These are phyloP conservation scores for Neoscytalidium dimidiatum DNA, from an alignment of 2,329 filamentous ascomycete species.

Conservation along the genomic window DNA sequence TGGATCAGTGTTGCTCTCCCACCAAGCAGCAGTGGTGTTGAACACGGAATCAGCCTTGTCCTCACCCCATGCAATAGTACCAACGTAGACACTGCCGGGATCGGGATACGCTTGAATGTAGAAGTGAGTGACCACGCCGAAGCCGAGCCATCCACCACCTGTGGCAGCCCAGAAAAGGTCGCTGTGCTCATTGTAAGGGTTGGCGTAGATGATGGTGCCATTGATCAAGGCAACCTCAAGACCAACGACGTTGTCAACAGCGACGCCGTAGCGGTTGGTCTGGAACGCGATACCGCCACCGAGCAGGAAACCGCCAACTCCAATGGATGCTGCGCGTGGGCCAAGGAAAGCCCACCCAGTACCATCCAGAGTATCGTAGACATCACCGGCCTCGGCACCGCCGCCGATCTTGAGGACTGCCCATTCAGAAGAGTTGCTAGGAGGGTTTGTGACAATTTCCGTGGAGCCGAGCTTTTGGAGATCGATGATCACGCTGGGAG, in stretches of 20 bases:
- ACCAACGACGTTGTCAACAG: slow-evolving; percentile 28
- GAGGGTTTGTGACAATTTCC: background rate
- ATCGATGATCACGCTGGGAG: slow-evolving; percentile 15
- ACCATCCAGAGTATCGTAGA: slow-evolving; percentile 32
- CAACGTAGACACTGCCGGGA: slow-evolving; percentile 11
- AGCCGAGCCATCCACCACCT: slow-evolving; percentile 47
- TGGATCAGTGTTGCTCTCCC: slow-evolving; percentile 1
- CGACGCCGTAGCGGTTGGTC: slow-evolving; percentile 28
- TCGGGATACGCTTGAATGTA: slow-evolving; percentile 34
- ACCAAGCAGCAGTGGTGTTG: background rate
- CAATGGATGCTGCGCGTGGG: slow-evolving; percentile 32
- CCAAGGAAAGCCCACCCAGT: slow-evolving; percentile 21
- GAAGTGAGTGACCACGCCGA: slow-evolving; percentile 46
- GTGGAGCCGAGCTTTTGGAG: background rate
- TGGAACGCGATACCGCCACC: slow-evolving; percentile 34
- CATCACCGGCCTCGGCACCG: slow-evolving; percentile 36
- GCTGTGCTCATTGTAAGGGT: slow-evolving; percentile 28
- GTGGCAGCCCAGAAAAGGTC: slow-evolving; percentile 43
- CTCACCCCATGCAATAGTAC: slow-evolving; percentile 8
- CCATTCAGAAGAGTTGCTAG: slow-evolving; percentile 1
- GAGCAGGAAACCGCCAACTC: slow-evolving; percentile 32
- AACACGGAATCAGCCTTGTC: slow-evolving; percentile 9
- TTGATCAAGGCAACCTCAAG: slow-evolving; percentile 41
- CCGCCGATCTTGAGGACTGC: slow-evolving; percentile 22
- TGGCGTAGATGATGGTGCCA: slow-evolving; percentile 41